phyloP scores from a whole-genome alignment of 2,329 filamentous ascomycete species.

The Cladosporium phlei region DNA sequence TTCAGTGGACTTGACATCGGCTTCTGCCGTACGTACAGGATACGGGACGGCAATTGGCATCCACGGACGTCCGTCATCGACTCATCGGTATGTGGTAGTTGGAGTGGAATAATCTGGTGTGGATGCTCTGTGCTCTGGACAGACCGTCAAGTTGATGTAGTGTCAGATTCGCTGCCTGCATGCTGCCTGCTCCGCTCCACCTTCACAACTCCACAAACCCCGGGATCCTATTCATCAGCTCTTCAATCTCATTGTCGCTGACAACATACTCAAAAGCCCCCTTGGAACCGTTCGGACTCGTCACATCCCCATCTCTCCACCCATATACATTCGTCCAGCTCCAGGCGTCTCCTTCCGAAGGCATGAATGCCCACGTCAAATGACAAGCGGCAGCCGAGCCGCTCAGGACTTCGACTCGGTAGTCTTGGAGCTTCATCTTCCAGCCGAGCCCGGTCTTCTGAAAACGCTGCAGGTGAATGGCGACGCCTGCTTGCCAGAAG shows the following conservation, averaged over 20 bases:
- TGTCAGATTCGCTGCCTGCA: too few relatives aligned
- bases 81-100: too few relatives aligned
- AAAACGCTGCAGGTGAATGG: constrained; percentile 11
- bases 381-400: constrained; percentile 3
- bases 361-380: constrained; percentile 14
- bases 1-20: too few relatives aligned
- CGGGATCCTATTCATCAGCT: constrained; percentile 10
- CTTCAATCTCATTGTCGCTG: constrained; percentile 14
- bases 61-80: too few relatives aligned
- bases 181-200: too few relatives aligned
- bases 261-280: constrained; percentile 14
- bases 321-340: constrained; percentile 15
- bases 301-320: constrained; percentile 9
- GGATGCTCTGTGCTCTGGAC: too few relatives aligned
- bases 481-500: constrained; percentile 8
- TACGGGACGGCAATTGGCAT: too few relatives aligned
- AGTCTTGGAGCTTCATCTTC: constrained; percentile 4
- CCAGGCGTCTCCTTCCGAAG: not conserved
- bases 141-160: too few relatives aligned
- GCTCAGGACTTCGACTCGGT: not conserved
- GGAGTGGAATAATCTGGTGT: too few relatives aligned
- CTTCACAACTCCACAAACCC: constrained; percentile 12
- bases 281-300: not conserved
- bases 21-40: too few relatives aligned
- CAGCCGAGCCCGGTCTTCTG: constrained; percentile 1